Evolutionary conservation across 345 rosid genomes (phyloP).

Genomic region (Sisymbrium irio): DNA sequence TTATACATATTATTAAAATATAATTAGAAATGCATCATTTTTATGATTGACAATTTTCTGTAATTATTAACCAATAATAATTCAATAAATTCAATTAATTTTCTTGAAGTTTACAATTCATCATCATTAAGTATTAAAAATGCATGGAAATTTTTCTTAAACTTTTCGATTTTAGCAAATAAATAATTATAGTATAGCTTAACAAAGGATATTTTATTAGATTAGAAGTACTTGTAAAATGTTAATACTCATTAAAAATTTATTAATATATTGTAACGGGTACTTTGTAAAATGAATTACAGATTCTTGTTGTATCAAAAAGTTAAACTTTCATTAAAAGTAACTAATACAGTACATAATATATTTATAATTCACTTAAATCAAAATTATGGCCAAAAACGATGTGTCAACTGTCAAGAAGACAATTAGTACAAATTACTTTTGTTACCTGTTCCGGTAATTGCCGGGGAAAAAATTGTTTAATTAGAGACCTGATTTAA

Average conservation of each 20-base stretch:
- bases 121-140: no score
- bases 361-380: neutral
- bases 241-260: neutral
- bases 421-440: slow-evolving; percentile 6
- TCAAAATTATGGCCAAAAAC: neutral
- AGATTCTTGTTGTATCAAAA: neutral
- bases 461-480: neutral
- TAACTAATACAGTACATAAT: neutral
- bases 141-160: no score
- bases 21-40: no score
- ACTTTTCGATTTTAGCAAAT: no score
- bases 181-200: no score
- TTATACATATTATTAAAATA: no score
- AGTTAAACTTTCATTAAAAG: neutral
- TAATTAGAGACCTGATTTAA: slow-evolving; percentile 7
- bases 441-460: neutral
- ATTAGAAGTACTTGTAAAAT: neutral
- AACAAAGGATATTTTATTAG: no score
- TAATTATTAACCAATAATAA: no score
- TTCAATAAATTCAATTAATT: no score
- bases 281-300: neutral
- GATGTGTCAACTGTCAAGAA: neutral
- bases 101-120: no score
- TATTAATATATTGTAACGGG: neutral
- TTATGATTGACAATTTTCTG: no score